Base-by-base conservation (phyloP, 352 stramenopile genomes). In the Nothophytophthora sp. region DNA sequence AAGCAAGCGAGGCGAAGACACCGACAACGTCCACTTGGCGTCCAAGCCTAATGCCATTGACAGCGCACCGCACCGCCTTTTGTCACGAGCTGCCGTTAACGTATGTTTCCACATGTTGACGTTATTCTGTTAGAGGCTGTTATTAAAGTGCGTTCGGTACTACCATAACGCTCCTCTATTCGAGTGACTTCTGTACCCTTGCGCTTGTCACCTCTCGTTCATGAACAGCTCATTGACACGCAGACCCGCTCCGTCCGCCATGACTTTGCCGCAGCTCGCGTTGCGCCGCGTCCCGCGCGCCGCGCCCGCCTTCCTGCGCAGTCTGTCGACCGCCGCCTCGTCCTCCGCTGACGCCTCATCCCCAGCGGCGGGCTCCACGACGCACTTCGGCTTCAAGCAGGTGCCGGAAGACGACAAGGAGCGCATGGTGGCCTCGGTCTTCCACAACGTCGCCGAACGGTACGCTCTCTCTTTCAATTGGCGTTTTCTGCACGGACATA, bases 361-460 rank as follows among this genome's bases (percentile, higher is more conserved):
- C n/a, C n/a, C n/a, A n/a, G n/a, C n/a, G n/a, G 34, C 45, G 11
- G 37, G 24, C 27, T 63, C 54, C 37, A 95, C 77, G 36, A 95
- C 86, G 47, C 86, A 95, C 66, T 95, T 95, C 56, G 89, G 89
- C 41, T 97, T 96, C 66, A 76, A 90, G 60, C 67, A 97, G 62
- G 92, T 98, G 36, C 72, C 75, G 29, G 81, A 92, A 45, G 74
- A 88, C 43, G 90, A 94, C 47, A 98, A 99, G 78, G 96, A 99
- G 70, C 73, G 74, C 4, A 88, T 98, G 63, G 97, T 99, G 1
- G 85, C 90, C 22, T 76, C 79, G 32, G 97, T 99, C 3, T 99
- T 99, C 79, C 95, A 97, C 70, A 98, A 89, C 63, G 97, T 99
- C 16, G 97, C 97, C 12, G 85, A 98, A 52, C 94, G 84, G 66